Evolutionary conservation across 2,329 filamentous ascomycete species (phyloP).

Genomic region (Mycocentrospora acerina): DNA sequence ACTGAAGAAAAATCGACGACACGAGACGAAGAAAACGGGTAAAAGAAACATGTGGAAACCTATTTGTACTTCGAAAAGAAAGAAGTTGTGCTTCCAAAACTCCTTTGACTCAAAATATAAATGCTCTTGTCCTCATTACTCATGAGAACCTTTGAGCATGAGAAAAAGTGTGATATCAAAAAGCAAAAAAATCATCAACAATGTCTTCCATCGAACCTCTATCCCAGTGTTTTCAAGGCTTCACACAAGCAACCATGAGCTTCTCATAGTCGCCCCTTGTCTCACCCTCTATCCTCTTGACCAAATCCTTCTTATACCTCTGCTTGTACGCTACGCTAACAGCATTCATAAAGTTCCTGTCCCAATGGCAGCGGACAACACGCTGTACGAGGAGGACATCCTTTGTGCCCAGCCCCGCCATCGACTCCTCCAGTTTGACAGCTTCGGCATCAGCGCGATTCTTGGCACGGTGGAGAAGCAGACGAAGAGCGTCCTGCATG

Average conservation of each 20-base stretch:
- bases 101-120: too few species aligned
- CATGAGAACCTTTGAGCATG: too few species aligned
- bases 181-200: too few species aligned
- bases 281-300: slow-evolving; percentile 73
- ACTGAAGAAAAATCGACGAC: too few species aligned
- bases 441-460: slow-evolving; percentile 88
- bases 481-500: slow-evolving; percentile 81
- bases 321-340: slow-evolving; percentile 78
- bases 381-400: slow-evolving; percentile 76
- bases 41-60: too few species aligned
- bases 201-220: neutral
- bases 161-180: too few species aligned
- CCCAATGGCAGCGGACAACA: slow-evolving; percentile 83
- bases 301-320: slow-evolving; percentile 67
- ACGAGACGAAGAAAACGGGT: too few species aligned
- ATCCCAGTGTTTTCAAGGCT: slow-evolving; percentile 21
- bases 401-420: slow-evolving; percentile 86
- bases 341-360: slow-evolving; percentile 70
- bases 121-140: too few species aligned
- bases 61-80: too few species aligned
- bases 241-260: slow-evolving; percentile 68
- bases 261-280: slow-evolving; percentile 81
- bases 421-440: slow-evolving; percentile 76
- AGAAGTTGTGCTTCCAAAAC: too few species aligned
- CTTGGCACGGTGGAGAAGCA: slow-evolving; percentile 73